These are phyloP conservation scores for Cryptococcus floricola DNA, from an alignment of 1,284 basidiomycete genomes.

Conservation along the genomic window DNA sequence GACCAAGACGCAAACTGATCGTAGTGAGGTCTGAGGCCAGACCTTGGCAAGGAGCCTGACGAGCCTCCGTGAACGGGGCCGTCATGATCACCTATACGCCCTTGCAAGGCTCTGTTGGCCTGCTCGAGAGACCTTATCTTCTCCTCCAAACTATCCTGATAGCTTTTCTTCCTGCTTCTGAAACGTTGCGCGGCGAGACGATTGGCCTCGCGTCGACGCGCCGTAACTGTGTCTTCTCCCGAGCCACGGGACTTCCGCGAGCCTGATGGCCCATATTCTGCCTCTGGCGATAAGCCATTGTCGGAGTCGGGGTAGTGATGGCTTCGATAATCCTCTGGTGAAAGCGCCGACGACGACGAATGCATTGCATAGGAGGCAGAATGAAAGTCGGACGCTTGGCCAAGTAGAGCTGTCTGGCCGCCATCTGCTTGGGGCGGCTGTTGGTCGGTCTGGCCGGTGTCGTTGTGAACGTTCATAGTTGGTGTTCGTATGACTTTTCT, in stretches of 20 bases:
- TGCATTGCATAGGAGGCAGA: neutral
- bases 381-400: too few relatives aligned
- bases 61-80: neutral
- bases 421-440: too few relatives aligned
- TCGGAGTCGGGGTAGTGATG: neutral
- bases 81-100: slow-evolving; percentile 18
- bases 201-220: slow-evolving; percentile 42
- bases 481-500: too few relatives aligned
- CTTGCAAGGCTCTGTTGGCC: slow-evolving; percentile 26
- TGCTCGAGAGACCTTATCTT: slow-evolving; percentile 33
- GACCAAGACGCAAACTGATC: neutral
- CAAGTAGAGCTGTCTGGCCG: too few relatives aligned
- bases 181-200: slow-evolving; percentile 45
- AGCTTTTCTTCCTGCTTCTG: slow-evolving; percentile 42
- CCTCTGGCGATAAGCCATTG: neutral
- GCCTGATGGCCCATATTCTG: neutral
- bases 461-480: too few relatives aligned
- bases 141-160: slow-evolving; percentile 44
- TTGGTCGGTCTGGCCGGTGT: too few relatives aligned
- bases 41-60: neutral
- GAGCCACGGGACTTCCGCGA: neutral
- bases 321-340: neutral
- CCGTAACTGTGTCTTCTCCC: slow-evolving; percentile 4
- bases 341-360: neutral
- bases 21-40: neutral